Evolutionary conservation across 179 eudicot genomes (phyloP).

Genomic region (Spergularia azorica): DNA sequence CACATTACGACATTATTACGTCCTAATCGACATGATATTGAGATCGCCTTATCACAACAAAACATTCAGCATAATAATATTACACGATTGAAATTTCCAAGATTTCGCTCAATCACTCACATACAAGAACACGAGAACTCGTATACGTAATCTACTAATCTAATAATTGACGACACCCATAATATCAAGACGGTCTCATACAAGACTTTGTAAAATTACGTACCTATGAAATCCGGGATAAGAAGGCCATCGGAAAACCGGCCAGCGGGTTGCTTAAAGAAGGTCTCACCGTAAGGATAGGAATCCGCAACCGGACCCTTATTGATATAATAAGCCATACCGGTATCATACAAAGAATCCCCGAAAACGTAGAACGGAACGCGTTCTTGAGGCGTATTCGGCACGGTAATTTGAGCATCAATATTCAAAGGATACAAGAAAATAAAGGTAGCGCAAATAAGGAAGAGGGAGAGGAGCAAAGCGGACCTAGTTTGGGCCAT

Average conservation of each 20-base stretch:
- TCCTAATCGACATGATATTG: too few species aligned
- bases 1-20: too few species aligned
- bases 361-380: conserved; percentile 34
- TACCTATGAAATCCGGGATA: conserved; percentile 39
- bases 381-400: neutral
- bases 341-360: conserved; percentile 39
- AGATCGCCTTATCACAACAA: too few species aligned
- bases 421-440: conserved; percentile 12
- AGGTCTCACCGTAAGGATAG: conserved; percentile 35
- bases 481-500: neutral
- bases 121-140: too few species aligned
- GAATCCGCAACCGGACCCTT: conserved; percentile 19
- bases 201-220: neutral
- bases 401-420: conserved; percentile 3
- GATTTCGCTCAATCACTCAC: too few species aligned
- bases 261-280: conserved; percentile 33
- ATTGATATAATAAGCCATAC: conserved; percentile 23
- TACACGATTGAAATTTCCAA: too few species aligned
- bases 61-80: too few species aligned
- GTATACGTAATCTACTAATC: too few species aligned
- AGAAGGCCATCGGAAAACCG: conserved; percentile 34
- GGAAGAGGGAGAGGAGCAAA: neutral
- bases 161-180: too few species aligned
- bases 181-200: too few species aligned
- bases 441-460: conserved; percentile 7